phyloP scores from a whole-genome alignment of 2,329 filamentous ascomycete species.

The Sclerotinia minor region DNA sequence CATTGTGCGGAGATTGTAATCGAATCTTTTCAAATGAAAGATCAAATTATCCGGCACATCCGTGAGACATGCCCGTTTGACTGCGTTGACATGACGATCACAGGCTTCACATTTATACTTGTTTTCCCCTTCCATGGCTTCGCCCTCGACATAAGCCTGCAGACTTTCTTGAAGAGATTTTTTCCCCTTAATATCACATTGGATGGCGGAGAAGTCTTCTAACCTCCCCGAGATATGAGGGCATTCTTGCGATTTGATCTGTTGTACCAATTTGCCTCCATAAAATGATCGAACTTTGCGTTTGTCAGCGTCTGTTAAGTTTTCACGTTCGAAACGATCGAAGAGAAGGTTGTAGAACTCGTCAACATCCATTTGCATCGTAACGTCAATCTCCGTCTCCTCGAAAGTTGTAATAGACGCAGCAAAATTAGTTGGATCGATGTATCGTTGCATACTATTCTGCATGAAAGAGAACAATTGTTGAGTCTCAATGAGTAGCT shows the following conservation, averaged over 20 bases:
- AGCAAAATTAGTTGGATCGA: constrained; percentile 73
- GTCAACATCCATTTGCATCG: constrained; percentile 95
- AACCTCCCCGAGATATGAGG: constrained; percentile 86
- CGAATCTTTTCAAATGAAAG: constrained; percentile 88
- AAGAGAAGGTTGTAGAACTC: constrained; percentile 96
- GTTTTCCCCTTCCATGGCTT: constrained; percentile 98
- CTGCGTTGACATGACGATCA: constrained; percentile 84
- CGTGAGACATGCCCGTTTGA: constrained; percentile 89
- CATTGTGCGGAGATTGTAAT: constrained; percentile 75
- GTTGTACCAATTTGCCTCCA: constrained; percentile 86
- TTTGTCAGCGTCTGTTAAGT: constrained; percentile 67
- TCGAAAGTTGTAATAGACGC: constrained; percentile 79
- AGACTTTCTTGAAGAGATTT: constrained; percentile 79
- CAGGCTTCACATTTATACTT: constrained; percentile 97
- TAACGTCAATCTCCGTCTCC: constrained; percentile 78
- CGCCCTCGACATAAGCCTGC: constrained; percentile 92
- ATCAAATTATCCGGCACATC: constrained; percentile 92
- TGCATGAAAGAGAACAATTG: constrained; percentile 84
- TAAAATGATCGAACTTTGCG: constrained; percentile 79
- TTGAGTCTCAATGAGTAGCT: constrained; percentile 74
- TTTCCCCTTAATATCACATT: constrained; percentile 96
- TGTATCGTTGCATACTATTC: constrained; percentile 69
- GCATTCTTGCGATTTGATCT: constrained; percentile 94
- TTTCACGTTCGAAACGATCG: constrained; percentile 84
- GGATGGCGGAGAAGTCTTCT: constrained; percentile 91